phyloP scores from a whole-genome alignment of 345 rosid species.

The Odontarrhena argentea region DNA sequence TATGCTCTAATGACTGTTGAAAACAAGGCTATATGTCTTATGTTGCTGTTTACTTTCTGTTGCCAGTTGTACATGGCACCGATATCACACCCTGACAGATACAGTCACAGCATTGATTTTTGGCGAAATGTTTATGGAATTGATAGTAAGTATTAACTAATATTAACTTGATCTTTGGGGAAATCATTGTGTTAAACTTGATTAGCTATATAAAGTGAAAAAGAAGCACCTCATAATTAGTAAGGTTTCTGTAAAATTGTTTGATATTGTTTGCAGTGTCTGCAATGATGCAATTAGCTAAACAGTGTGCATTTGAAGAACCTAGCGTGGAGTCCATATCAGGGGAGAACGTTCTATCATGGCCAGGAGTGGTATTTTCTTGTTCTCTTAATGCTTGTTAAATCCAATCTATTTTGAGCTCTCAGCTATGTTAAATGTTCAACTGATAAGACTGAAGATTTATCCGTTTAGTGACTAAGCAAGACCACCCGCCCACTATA shows the following conservation, averaged over 20 bases:
- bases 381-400: constrained; percentile 18
- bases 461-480: constrained; percentile 6
- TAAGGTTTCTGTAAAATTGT: constrained; percentile 28
- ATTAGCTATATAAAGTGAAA: constrained; percentile 14
- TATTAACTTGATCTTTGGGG: constrained; percentile 22
- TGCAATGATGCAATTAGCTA: constrained; percentile 91
- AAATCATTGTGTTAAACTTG: background rate
- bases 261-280: constrained; percentile 71
- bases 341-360: constrained; percentile 86
- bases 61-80: constrained; percentile 96
- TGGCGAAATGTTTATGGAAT: constrained; percentile 98
- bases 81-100: constrained; percentile 89
- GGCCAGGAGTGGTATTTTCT: constrained; percentile 89
- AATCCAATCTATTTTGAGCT: constrained; percentile 7
- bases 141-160: constrained; percentile 70
- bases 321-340: constrained; percentile 89
- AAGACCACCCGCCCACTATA: constrained; percentile 2
- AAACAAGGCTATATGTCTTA: constrained; percentile 34
- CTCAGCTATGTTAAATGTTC: constrained; percentile 12
- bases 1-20: constrained; percentile 18
- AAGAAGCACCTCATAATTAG: background rate
- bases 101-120: constrained; percentile 86
- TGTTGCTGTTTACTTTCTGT: constrained; percentile 33
- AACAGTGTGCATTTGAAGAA: constrained; percentile 95
- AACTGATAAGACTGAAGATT: constrained; percentile 1